Percentiles rank a stretch among this genome's conserved stretches.
Evolutionary conservation across 2,329 filamentous ascomycete genomes (phyloP).

Genomic region (Neurospora sp.): DNA sequence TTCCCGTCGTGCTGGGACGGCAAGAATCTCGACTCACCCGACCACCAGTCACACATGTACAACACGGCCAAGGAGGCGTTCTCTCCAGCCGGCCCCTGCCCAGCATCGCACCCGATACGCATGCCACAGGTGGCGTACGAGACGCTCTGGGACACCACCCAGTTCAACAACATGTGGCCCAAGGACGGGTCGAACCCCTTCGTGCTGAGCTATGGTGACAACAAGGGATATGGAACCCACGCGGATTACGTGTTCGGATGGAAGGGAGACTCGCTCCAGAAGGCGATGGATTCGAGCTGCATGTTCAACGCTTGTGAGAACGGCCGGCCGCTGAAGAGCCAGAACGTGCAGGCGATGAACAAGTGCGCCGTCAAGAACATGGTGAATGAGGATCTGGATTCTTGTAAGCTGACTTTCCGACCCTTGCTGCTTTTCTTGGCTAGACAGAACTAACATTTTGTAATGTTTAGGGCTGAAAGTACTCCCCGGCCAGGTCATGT

Average conservation of each 20-base stretch:
- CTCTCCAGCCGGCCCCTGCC: slow-evolving; percentile 17
- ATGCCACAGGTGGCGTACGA: slow-evolving; percentile 30
- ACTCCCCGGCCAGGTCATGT: not conserved
- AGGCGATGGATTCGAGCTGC: slow-evolving; percentile 22
- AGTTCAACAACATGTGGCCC: slow-evolving; percentile 29
- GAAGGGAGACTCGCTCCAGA: slow-evolving; percentile 24
- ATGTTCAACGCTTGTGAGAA: slow-evolving; percentile 26
- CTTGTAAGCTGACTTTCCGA: slow-evolving; percentile 14
- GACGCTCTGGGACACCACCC: slow-evolving; percentile 33
- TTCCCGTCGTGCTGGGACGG: slow-evolving; percentile 52
- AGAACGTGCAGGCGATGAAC: slow-evolving; percentile 25
- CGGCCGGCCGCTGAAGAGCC: slow-evolving; percentile 22
- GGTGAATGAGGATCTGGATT: slow-evolving; percentile 23
- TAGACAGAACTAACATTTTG: not conserved
- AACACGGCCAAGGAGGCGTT: slow-evolving; percentile 20
- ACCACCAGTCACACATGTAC: slow-evolving; percentile 34
- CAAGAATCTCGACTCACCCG: slow-evolving; percentile 39
- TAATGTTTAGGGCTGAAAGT: not conserved
- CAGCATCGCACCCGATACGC: slow-evolving; percentile 21
- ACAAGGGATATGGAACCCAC: slow-evolving; percentile 21
- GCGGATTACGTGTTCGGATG: slow-evolving; percentile 26
- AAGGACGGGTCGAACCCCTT: slow-evolving; percentile 24
- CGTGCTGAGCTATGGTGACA: slow-evolving; percentile 20
- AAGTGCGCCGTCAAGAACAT: slow-evolving; percentile 21
- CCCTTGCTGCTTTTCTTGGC: not conserved